phyloP scores from a whole-genome alignment of 2,329 filamentous ascomycete genomes.

The Celoporthe dispersa region DNA sequence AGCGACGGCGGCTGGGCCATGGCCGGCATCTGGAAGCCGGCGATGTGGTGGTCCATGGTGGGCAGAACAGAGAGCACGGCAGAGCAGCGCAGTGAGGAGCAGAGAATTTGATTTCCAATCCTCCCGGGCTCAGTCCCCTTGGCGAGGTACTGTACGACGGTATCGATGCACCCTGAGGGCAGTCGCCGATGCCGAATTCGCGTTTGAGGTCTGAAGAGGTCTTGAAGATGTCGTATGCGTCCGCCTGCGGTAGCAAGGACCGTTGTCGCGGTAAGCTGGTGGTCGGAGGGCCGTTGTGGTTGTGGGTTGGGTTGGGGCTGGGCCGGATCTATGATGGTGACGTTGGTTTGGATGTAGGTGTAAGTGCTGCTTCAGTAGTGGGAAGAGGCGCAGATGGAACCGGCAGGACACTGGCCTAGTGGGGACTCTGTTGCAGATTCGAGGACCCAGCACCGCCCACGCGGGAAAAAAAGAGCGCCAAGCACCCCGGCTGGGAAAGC shows the following conservation, averaged over 20 bases:
- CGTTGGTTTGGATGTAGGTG: not conserved
- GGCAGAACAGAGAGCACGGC: not conserved
- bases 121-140: not conserved
- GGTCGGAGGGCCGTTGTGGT: not conserved
- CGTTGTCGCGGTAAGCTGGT: conserved; percentile 1
- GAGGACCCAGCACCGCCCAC: not conserved
- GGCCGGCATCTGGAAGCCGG: conserved; percentile 61
- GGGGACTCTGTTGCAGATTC: conserved; percentile 17
- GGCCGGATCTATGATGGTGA: conserved; percentile 3
- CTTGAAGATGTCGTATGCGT: not conserved
- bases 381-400: conserved; percentile 7
- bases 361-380: conserved; percentile 8
- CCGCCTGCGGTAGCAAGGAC: not conserved
- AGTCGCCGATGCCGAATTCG: not conserved
- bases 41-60: conserved; percentile 57
- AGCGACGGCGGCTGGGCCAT: conserved; percentile 58
- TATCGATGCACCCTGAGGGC: not conserved
- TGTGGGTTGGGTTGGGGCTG: not conserved
- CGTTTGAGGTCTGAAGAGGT: not conserved
- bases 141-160: no score
- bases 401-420: conserved; percentile 11
- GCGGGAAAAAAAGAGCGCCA: not conserved
- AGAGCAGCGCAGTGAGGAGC: not conserved
- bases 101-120: not conserved
- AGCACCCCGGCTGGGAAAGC: conserved; percentile 3